Evolutionary conservation across 371 early-diverging fungal species (phyloP).

Genomic region (Mortierella sp.): DNA sequence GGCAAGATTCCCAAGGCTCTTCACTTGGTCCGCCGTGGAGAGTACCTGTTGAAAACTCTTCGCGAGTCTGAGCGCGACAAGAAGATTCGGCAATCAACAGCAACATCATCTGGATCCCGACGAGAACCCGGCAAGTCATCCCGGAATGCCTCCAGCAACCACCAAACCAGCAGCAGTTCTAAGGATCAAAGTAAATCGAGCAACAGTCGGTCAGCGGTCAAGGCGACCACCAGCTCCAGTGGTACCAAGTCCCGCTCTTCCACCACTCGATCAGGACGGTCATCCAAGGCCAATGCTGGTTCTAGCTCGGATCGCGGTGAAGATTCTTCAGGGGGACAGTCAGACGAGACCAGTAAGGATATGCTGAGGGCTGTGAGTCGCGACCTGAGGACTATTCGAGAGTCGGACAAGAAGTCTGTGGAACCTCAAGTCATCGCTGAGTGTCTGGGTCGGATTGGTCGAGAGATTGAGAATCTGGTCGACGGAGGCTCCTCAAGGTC

Average conservation of each 20-base stretch:
- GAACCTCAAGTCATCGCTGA: conserved; percentile 55
- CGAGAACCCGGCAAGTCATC: conserved; percentile 44
- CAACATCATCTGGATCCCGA: conserved; percentile 31
- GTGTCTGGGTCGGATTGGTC: conserved; percentile 49
- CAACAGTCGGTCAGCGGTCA: conserved; percentile 1
- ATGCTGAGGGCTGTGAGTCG: conserved; percentile 43
- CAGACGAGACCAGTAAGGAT: conserved; percentile 48
- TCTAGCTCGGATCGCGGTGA: conserved; percentile 32
- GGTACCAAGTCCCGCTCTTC: conserved; percentile 31
- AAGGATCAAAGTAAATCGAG: conserved; percentile 24
- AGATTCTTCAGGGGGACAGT: conserved; percentile 27
- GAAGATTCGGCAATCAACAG: conserved; percentile 40
- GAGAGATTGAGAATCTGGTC: conserved; percentile 49
- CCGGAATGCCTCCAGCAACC: conserved; percentile 10
- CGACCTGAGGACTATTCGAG: conserved; percentile 49
- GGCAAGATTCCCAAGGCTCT: conserved; percentile 83
- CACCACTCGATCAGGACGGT: conserved; percentile 21
- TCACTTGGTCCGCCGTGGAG: conserved; percentile 91
- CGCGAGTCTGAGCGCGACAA: conserved; percentile 64
- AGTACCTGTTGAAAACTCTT: conserved; percentile 89
- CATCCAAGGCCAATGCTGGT: conserved; percentile 22
- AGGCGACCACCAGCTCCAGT: conserved; percentile 12
- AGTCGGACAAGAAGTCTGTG: conserved; percentile 52
- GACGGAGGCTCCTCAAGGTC: conserved; percentile 36
- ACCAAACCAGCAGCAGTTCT: conserved; percentile 1